Conservation (phyloP, 2,329 filamentous ascomycete genomes). For the Fusarium sp. region DNA sequence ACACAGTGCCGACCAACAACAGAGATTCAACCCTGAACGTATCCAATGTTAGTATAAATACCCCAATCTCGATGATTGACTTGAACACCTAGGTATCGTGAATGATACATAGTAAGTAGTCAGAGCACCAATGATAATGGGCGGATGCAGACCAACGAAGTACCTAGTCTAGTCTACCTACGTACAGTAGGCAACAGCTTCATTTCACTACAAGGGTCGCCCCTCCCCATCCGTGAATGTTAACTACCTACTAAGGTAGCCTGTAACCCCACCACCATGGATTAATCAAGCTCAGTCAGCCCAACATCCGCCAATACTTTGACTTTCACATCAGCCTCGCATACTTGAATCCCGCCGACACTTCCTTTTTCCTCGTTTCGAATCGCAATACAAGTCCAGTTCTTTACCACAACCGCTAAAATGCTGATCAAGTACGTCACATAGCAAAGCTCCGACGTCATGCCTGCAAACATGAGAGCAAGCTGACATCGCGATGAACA, state of each 20-base stretch:
- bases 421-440: conserved; percentile 66
- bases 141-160: conserved; percentile 4
- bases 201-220: conserved; percentile 20
- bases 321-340: conserved; percentile 43
- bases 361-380: neutral
- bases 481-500: conserved; percentile 57
- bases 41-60: too few species aligned
- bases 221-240: conserved; percentile 38
- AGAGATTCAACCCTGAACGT: neutral
- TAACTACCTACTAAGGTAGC: too few species aligned
- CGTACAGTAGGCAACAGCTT: conserved; percentile 12
- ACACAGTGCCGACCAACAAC: neutral
- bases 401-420: conserved; percentile 29
- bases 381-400: neutral
- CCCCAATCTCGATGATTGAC: neutral
- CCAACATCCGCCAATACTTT: conserved; percentile 25
- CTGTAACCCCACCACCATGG: conserved; percentile 43
- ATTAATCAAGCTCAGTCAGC: conserved; percentile 42
- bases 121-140: neutral
- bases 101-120: too few species aligned
- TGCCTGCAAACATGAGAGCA: conserved; percentile 3
- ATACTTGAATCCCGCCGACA: conserved; percentile 21
- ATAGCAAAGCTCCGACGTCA: conserved; percentile 17
- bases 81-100: too few species aligned
- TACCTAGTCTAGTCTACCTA: too few species aligned